These are phyloP conservation scores for Pythium myriotylum DNA, from an alignment of 352 stramenopile species.

Conservation along the genomic window DNA sequence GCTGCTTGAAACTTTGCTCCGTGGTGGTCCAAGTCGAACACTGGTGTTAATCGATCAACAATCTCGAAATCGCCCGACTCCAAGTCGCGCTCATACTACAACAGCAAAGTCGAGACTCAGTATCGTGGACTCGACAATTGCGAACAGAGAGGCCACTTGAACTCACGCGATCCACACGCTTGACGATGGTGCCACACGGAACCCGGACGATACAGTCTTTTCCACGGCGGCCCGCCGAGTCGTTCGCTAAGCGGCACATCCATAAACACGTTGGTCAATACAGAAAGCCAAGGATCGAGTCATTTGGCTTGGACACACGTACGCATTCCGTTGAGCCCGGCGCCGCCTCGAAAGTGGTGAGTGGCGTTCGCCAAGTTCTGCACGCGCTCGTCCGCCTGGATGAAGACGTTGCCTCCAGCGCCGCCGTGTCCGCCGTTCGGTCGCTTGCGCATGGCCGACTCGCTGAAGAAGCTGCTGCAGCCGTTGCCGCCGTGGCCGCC, in stretches of 20 bases:
- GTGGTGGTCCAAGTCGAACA: slow-evolving; percentile 78
- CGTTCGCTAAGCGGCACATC: slow-evolving; percentile 54
- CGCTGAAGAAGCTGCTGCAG: slow-evolving; percentile 86
- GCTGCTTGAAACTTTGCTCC: slow-evolving; percentile 76
- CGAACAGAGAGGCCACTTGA: background rate
- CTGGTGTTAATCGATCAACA: slow-evolving; percentile 74
- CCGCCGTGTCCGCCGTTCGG: slow-evolving; percentile 87
- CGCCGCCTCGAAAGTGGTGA: slow-evolving; percentile 82
- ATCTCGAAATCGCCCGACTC: slow-evolving; percentile 82
- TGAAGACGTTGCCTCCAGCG: slow-evolving; percentile 78
- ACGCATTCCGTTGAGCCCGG: slow-evolving; percentile 85
- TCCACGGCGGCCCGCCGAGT: slow-evolving; percentile 70
- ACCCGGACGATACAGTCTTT: slow-evolving; percentile 85
- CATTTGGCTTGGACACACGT: too few species aligned
- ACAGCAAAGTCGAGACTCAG: background rate
- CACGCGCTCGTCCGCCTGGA: slow-evolving; percentile 70
- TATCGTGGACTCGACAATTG: background rate
- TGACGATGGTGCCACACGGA: slow-evolving; percentile 85
- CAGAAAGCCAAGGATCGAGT: too few species aligned
- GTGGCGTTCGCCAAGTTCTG: slow-evolving; percentile 86
- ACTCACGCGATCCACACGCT: slow-evolving; percentile 79
- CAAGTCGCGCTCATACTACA: slow-evolving; percentile 69
- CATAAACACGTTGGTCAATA: background rate
- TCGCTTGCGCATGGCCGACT: slow-evolving; percentile 63
- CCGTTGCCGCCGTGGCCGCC: slow-evolving; percentile 88